These are phyloP conservation scores for Auricularia sp. DNA, from an alignment of 768 basidiomycete species.

Conservation along the genomic window DNA sequence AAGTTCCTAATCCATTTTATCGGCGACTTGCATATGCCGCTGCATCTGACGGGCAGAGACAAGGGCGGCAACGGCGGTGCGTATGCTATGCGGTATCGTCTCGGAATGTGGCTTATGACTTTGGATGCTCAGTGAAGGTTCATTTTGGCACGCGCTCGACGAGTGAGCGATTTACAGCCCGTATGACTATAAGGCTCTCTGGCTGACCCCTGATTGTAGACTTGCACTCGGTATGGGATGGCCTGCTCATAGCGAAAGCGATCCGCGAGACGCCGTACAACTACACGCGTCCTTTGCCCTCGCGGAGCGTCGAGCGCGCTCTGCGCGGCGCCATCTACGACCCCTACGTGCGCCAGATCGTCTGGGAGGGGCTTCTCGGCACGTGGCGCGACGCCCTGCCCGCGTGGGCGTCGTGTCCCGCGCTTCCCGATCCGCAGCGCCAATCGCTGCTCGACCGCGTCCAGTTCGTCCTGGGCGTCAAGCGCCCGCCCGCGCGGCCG, in stretches of 20 bases:
- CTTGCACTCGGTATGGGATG: constrained; percentile 85
- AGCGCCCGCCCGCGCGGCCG: not conserved
- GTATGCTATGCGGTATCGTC: not conserved
- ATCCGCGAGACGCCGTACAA: constrained; percentile 64
- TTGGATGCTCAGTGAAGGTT: constrained; percentile 39
- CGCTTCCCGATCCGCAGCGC: constrained; percentile 9
- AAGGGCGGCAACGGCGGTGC: constrained; percentile 72
- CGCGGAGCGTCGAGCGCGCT: constrained; percentile 50
- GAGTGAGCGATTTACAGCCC: constrained; percentile 38
- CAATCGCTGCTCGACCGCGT: not conserved
- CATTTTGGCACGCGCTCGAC: constrained; percentile 59
- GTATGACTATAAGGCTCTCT: not conserved
- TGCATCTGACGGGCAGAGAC: constrained; percentile 83
- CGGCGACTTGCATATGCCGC: constrained; percentile 88
- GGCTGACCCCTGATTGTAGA: constrained; percentile 29
- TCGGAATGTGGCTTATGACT: too few species aligned
- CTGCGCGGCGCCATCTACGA: constrained; percentile 80
- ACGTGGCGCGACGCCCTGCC: constrained; percentile 54
- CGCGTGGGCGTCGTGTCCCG: constrained; percentile 62
- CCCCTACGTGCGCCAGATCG: constrained; percentile 74
- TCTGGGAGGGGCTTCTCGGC: constrained; percentile 72
- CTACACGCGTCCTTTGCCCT: constrained; percentile 67
- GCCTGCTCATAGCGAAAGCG: constrained; percentile 68
- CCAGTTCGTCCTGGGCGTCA: not conserved
- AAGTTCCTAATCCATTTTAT: constrained; percentile 91